phyloP scores from a whole-genome alignment of 2,329 filamentous ascomycete species.

The Aspergillus brasiliensis region DNA sequence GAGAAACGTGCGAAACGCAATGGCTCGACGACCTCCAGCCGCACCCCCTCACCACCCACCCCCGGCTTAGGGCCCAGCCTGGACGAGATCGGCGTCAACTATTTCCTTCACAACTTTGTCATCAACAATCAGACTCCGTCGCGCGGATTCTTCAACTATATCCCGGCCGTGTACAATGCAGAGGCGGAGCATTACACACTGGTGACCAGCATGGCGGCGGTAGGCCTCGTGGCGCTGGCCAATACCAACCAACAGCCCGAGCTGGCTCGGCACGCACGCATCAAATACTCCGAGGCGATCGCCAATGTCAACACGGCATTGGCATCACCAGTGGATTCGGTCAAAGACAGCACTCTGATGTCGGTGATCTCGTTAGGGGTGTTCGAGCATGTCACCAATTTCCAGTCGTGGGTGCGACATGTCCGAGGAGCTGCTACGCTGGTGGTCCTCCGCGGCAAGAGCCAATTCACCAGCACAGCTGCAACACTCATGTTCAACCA shows the following conservation, averaged over 20 bases:
- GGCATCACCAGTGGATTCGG: constrained; percentile 22
- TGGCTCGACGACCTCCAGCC: not conserved
- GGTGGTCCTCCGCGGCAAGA: constrained; percentile 25
- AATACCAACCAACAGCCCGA: constrained; percentile 24
- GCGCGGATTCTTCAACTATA: constrained; percentile 28
- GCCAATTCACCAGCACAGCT: constrained; percentile 21
- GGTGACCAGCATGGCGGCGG: constrained; percentile 28
- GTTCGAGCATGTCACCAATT: constrained; percentile 29
- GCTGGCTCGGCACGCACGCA: constrained; percentile 22
- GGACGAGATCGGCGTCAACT: constrained; percentile 29
- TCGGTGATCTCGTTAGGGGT: constrained; percentile 30
- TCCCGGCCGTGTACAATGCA: constrained; percentile 18
- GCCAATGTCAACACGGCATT: constrained; percentile 24
- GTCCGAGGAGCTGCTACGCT: constrained; percentile 28
- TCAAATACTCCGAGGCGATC: constrained; percentile 30
- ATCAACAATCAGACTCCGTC: constrained; percentile 15
- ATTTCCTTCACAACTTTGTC: constrained; percentile 28
- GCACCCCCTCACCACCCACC: not conserved
- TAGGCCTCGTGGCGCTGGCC: constrained; percentile 29
- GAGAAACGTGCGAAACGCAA: constrained; percentile 6
- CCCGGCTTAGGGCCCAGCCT: constrained; percentile 11
- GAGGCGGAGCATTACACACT: constrained; percentile 24
- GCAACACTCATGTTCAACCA: constrained; percentile 29
- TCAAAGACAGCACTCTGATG: constrained; percentile 31
- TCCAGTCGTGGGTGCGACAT: constrained; percentile 27